These are phyloP conservation scores for Leptodermis oblonga DNA, from an alignment of 257 asterid species.

Conservation along the genomic window DNA sequence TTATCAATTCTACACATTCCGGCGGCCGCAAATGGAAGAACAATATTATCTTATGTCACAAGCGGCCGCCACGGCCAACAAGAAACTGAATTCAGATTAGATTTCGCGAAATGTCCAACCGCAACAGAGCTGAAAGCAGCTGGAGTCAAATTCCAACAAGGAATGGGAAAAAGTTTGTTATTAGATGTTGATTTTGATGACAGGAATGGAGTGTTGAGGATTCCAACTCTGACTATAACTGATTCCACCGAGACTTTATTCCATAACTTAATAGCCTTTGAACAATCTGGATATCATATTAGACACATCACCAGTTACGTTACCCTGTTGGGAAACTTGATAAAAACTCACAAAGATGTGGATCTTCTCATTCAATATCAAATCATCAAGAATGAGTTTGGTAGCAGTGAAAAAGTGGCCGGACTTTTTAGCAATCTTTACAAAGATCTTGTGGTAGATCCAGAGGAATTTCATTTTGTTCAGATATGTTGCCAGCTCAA, in stretches of 20 bases:
- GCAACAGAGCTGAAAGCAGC: not conserved
- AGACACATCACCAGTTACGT: constrained; percentile 27
- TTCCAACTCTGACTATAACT: constrained; percentile 18
- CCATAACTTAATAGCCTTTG: constrained; percentile 8
- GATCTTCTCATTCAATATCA: constrained; percentile 11
- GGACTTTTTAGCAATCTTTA: constrained; percentile 28
- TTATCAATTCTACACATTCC: constrained; percentile 16
- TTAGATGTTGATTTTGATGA: constrained; percentile 13
- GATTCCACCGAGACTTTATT: constrained; percentile 27
- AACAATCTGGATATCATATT: constrained; percentile 13
- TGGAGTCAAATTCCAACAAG: not conserved
- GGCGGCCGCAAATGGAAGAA: not conserved
- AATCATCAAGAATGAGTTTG: constrained; percentile 17
- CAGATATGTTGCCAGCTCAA: constrained; percentile 13
- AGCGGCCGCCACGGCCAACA: no score
- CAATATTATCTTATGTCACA: no score
- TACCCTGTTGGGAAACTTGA: constrained; percentile 29
- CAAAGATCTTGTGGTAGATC: constrained; percentile 7
- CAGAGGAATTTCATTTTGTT: constrained; percentile 19
- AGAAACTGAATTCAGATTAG: not conserved
- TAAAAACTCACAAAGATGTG: constrained; percentile 26
- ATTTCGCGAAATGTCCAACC: constrained; percentile 22
- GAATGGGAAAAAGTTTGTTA: constrained; percentile 3
- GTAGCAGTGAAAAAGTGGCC: constrained; percentile 17
- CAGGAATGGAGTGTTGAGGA: constrained; percentile 10